Evolutionary conservation across 1,284 basidiomycete genomes (phyloP).

Genomic region (Leccinum variabile): DNA sequence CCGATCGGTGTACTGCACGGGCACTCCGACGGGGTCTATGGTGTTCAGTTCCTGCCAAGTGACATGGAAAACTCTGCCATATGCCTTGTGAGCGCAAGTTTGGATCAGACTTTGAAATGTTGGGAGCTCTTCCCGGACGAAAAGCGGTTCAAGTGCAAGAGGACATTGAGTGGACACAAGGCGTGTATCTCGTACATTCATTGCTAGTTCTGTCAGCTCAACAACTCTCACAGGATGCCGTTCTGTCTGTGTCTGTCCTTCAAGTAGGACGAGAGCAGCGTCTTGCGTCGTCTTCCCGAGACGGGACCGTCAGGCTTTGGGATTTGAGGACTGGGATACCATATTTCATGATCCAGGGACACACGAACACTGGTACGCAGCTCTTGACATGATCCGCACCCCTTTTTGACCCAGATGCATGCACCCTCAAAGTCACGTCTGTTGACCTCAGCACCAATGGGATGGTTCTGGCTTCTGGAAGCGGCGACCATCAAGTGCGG

Average conservation of each 20-base stretch:
- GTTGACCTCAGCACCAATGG: conserved; percentile 80
- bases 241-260: conserved; percentile 32
- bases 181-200: conserved; percentile 9
- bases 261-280: conserved; percentile 38
- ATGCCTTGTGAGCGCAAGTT: conserved; percentile 35
- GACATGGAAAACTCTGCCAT: conserved; percentile 6
- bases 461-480: conserved; percentile 78
- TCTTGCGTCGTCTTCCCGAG: conserved; percentile 35
- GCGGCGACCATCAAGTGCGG: conserved; percentile 83
- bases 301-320: conserved; percentile 36
- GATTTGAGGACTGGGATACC: conserved; percentile 33
- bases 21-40: conserved; percentile 33
- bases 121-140: conserved; percentile 32
- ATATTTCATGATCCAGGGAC: conserved; percentile 38
- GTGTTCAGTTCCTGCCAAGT: conserved; percentile 31
- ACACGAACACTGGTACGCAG: conserved; percentile 35
- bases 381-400: conserved; percentile 25
- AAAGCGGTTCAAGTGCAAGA: conserved; percentile 31
- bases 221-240: conserved; percentile 27
- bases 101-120: conserved; percentile 30
- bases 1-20: conserved; percentile 30
- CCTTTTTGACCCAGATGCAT: conserved; percentile 13
- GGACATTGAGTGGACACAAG: conserved; percentile 33
- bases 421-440: conserved; percentile 67
- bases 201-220: conserved; percentile 1